A percentile compares a stretch with the other conserved stretches of the same genome.
These are phyloP conservation scores for Pisolithus albus DNA, from an alignment of 768 basidiomycete genomes.

Conservation along the genomic window DNA sequence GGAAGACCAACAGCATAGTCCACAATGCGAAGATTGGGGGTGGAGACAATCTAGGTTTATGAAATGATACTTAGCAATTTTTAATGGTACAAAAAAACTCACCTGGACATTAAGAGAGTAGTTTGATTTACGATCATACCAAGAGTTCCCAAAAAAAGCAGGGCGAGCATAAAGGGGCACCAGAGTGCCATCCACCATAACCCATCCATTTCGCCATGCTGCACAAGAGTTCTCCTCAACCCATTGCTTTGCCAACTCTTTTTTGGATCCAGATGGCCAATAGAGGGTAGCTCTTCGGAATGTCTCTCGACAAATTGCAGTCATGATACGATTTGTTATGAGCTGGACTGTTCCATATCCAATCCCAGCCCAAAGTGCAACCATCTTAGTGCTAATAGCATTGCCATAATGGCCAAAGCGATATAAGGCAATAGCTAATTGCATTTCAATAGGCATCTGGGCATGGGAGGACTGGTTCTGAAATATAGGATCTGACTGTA, in stretches of 20 bases:
- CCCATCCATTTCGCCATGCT: slow-evolving; percentile 33
- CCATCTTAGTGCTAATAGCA: slow-evolving; percentile 24
- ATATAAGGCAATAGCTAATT: too few relatives aligned
- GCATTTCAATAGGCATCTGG: too few relatives aligned
- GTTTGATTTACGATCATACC: slow-evolving; percentile 16
- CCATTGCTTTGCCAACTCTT: slow-evolving; percentile 31
- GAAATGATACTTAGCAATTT: too few relatives aligned
- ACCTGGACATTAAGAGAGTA: slow-evolving; percentile 4
- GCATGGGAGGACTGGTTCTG: too few relatives aligned
- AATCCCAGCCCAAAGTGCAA: slow-evolving; percentile 34
- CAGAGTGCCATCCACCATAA: slow-evolving; percentile 35
- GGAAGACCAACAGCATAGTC: slow-evolving; percentile 28
- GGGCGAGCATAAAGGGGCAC: slow-evolving; percentile 20
- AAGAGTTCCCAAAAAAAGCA: slow-evolving; percentile 28
- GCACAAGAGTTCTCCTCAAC: slow-evolving; percentile 29
- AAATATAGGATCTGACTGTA: too few relatives aligned
- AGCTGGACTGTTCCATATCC: slow-evolving; percentile 25
- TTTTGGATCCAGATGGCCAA: too few relatives aligned
- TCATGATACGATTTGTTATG: too few relatives aligned
- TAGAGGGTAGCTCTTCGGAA: too few relatives aligned
- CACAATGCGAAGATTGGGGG: slow-evolving; percentile 11
- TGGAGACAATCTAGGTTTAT: slow-evolving; percentile 10
- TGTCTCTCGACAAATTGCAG: too few relatives aligned
- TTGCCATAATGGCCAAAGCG: slow-evolving; percentile 40
- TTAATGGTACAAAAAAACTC: not conserved